These are phyloP conservation scores for Acer campestre DNA, from an alignment of 345 rosid genomes.

Conservation along the genomic window DNA sequence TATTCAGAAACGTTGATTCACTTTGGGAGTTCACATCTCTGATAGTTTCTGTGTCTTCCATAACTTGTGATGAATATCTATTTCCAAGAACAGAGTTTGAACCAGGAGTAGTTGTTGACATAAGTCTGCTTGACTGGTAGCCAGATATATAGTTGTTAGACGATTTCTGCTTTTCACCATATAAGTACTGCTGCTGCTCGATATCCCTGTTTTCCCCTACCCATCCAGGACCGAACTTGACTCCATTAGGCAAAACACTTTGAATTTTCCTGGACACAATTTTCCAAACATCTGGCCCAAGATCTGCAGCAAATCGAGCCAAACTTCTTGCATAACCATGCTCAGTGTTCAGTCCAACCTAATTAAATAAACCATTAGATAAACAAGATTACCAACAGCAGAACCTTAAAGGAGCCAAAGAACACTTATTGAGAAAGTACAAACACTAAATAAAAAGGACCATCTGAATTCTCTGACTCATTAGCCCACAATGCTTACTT, in stretches of 20 bases:
- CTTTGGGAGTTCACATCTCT: conserved; percentile 42
- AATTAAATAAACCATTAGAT: conserved; percentile 25
- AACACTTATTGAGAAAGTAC: not conserved
- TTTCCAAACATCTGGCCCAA: conserved; percentile 84
- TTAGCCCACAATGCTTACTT: not conserved
- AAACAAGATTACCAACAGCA: conserved; percentile 9
- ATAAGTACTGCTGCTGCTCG: conserved; percentile 35
- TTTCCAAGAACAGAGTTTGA: conserved; percentile 38
- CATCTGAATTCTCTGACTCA: not conserved
- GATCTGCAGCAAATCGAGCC: conserved; percentile 80
- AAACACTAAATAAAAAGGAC: not conserved
- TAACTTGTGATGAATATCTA: conserved; percentile 32
- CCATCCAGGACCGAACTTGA: conserved; percentile 77
- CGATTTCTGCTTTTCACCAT: conserved; percentile 33
- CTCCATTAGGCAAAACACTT: conserved; percentile 59
- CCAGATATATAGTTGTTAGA: conserved; percentile 30
- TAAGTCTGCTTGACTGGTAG: conserved; percentile 47
- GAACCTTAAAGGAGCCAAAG: not conserved
- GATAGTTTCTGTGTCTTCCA: conserved; percentile 41
- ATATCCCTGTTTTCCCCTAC: conserved; percentile 61
- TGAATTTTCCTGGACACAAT: conserved; percentile 72
- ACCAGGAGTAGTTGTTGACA: conserved; percentile 42
- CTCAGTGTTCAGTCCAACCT: conserved; percentile 84
- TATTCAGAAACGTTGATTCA: conserved; percentile 33
- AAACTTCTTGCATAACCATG: conserved; percentile 86